phyloP scores from a whole-genome alignment of 345 rosid species.

The Brassica carinata region DNA sequence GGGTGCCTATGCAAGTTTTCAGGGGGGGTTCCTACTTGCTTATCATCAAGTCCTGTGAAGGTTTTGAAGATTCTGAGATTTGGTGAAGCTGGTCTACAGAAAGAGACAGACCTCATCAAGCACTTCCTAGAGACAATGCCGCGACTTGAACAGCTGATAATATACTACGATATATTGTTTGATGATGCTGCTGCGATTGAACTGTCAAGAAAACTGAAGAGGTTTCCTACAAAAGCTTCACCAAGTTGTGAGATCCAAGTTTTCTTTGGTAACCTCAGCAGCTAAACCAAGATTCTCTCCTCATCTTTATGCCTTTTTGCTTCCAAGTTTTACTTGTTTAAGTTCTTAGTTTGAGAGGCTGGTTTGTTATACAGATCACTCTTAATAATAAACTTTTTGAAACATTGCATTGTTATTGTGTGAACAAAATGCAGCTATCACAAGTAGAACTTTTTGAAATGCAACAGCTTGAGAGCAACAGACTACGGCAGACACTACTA shows the following conservation, averaged over 20 bases:
- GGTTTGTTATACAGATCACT: background rate
- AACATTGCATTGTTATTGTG: constrained; percentile 1
- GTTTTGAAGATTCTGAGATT: background rate
- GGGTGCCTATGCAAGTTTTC: constrained; percentile 26
- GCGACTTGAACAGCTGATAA: background rate
- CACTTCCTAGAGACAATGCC: constrained; percentile 24
- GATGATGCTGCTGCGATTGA: background rate
- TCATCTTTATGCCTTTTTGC: background rate
- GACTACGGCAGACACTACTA: background rate
- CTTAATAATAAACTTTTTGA: constrained; percentile 1
- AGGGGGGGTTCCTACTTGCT: constrained; percentile 13
- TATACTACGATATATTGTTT: background rate
- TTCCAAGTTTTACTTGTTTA: background rate
- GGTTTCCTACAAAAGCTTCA: constrained; percentile 2
- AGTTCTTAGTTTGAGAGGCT: background rate
- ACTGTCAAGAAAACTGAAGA: background rate
- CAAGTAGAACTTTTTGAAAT: background rate
- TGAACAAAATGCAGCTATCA: background rate
- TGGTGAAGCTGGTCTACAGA: background rate
- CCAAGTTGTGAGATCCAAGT: constrained; percentile 18
- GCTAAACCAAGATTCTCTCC: constrained; percentile 6
- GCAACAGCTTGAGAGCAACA: background rate
- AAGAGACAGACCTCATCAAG: background rate
- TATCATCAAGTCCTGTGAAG: constrained; percentile 29
- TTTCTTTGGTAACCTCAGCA: background rate